Evolutionary conservation across 495 filamentous ascomycete species (phyloP).

Genomic region (Talaromyces nanjingensis): DNA sequence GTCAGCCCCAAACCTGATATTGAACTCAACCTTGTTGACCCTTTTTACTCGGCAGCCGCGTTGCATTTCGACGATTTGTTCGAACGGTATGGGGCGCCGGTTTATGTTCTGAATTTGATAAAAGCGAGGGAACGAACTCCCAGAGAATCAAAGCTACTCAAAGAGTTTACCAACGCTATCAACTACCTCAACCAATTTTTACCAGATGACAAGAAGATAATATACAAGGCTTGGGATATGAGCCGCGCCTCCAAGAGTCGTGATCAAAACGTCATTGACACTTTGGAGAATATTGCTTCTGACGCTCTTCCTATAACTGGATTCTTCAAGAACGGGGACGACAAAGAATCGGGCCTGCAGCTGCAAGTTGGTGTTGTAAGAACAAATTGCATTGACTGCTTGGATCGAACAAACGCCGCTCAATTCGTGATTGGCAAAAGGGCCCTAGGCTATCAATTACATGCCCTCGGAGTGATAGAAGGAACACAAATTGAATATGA

Average conservation of each 20-base stretch:
- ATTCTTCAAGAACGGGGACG: constrained; percentile 89
- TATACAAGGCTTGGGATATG: constrained; percentile 97
- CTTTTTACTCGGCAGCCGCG: constrained; percentile 93
- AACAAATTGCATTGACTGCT: constrained; percentile 96
- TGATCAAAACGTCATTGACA: constrained; percentile 93
- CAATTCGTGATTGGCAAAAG: constrained; percentile 98
- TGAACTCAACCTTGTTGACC: constrained; percentile 86
- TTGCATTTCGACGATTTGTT: constrained; percentile 96
- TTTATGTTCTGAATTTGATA: constrained; percentile 90
- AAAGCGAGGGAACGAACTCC: constrained; percentile 88
- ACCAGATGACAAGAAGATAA: constrained; percentile 73
- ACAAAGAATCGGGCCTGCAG: constrained; percentile 50
- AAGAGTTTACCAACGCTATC: constrained; percentile 83
- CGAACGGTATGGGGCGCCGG: constrained; percentile 82
- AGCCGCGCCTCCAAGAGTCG: constrained; percentile 88
- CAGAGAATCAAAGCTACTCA: constrained; percentile 81
- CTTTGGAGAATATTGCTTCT: constrained; percentile 80
- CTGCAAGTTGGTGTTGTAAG: constrained; percentile 89
- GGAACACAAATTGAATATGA: constrained; percentile 81
- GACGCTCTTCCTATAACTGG: constrained; percentile 77
- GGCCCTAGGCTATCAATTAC: constrained; percentile 84
- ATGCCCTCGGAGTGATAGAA: constrained; percentile 82
- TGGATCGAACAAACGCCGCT: constrained; percentile 93
- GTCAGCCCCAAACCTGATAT: constrained; percentile 95
- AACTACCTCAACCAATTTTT: constrained; percentile 93